Conservation (phyloP, 768 basidiomycete species). For the Boletus subcaerulescens region DNA sequence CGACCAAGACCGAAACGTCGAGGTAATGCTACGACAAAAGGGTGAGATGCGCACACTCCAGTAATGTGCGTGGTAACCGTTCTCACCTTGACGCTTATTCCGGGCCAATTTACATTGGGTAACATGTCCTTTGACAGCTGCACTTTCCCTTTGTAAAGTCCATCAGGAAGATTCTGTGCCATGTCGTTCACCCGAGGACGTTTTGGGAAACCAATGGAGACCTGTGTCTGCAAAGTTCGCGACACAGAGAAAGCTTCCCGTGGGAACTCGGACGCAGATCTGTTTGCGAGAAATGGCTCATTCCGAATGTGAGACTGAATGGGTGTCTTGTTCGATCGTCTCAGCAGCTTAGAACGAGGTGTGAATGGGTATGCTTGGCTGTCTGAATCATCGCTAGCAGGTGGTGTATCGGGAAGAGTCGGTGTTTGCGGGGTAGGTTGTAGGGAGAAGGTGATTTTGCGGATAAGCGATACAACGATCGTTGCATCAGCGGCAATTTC, state of each 20-base stretch:
- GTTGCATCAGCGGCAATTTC: constrained; percentile 73
- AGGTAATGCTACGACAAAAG: constrained; percentile 57
- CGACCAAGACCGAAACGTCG: constrained; percentile 64
- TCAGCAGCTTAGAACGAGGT: constrained; percentile 26
- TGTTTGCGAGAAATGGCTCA: constrained; percentile 10
- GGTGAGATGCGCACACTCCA: constrained; percentile 4
- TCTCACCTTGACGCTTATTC: constrained; percentile 63
- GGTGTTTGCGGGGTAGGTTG: constrained; percentile 41
- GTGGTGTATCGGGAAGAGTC: constrained; percentile 49
- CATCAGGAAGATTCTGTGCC: constrained; percentile 58
- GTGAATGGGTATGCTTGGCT: constrained; percentile 7
- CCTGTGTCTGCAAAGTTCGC: constrained; percentile 34
- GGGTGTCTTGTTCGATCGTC: constrained; percentile 27
- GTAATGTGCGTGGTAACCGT: constrained; percentile 6
- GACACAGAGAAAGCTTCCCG: constrained; percentile 13
- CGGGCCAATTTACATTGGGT: constrained; percentile 64
- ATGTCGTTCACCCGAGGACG: constrained; percentile 50
- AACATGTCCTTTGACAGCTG: constrained; percentile 55
- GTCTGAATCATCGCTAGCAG: constrained; percentile 45
- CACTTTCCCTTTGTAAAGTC: constrained; percentile 60
- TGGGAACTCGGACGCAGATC: constrained; percentile 28
- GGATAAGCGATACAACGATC: constrained; percentile 62
- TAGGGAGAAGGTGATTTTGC: constrained; percentile 51
- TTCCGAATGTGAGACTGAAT: constrained; percentile 17
- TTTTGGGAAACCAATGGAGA: constrained; percentile 70